These are phyloP conservation scores for Batrachochytrium dendrobatidis DNA, from an alignment of 371 early-diverging fungal species.

Conservation along the genomic window DNA sequence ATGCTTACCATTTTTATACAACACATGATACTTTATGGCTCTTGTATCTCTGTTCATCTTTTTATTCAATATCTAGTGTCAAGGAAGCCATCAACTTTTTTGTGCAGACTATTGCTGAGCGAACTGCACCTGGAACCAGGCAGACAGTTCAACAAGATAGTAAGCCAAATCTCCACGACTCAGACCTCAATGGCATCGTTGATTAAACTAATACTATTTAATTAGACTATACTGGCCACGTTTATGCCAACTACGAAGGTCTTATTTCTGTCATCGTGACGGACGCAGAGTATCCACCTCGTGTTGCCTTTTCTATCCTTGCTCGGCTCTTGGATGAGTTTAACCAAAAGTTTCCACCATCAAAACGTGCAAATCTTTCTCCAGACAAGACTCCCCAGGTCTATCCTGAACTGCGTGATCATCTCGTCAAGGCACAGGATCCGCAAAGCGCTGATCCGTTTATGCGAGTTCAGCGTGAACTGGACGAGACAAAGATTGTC, in stretches of 20 bases:
- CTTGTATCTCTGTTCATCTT: too few relatives aligned
- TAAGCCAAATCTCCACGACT: constrained; percentile 29
- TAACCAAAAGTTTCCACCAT: constrained; percentile 52
- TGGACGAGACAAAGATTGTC: constrained; percentile 96
- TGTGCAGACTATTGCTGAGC: constrained; percentile 75
- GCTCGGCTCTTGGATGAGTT: constrained; percentile 88
- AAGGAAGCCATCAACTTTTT: constrained; percentile 88
- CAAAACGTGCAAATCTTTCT: constrained; percentile 38
- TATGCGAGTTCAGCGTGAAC: constrained; percentile 91
- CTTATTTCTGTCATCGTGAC: constrained; percentile 73
- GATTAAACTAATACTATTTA: neutral
- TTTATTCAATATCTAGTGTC: constrained; percentile 56
- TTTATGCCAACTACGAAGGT: constrained; percentile 65
- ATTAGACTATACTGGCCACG: constrained; percentile 75
- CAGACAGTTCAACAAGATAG: constrained; percentile 80
- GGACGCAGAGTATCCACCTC: constrained; percentile 87
- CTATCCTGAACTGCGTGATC: constrained; percentile 68
- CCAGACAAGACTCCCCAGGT: constrained; percentile 31
- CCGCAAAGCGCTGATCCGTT: constrained; percentile 91
- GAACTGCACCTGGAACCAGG: constrained; percentile 72
- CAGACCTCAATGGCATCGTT: neutral
- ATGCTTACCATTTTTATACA: too few relatives aligned
- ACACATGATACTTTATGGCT: too few relatives aligned
- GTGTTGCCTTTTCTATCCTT: constrained; percentile 82
- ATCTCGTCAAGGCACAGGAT: constrained; percentile 79